Base-by-base conservation (phyloP, 345 rosid species). In the Limnanthes douglasii region DNA sequence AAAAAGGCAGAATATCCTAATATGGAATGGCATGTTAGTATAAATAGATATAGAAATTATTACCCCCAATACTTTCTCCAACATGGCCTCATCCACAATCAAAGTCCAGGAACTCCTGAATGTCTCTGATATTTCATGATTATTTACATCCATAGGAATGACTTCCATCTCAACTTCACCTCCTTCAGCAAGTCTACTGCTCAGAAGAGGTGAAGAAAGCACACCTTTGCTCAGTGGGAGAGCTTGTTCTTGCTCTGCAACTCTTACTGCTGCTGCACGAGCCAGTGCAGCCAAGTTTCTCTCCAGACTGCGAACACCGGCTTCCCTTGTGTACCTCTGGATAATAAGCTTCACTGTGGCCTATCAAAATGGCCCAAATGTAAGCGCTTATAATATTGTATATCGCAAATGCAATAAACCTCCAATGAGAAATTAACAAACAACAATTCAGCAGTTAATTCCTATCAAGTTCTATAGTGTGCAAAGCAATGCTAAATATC, bases 121-220 rank as follows among this genome's bases (percentile, higher is more conserved):
- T 27, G 94, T 50, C 47, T 51, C 50, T 27, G 92, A 56, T 44
- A 90, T 61, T 50, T 75, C 95, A 59, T 80, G 86, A 56, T 54
- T 75, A 65, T 54, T 77, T 57, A 64, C 86, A 54, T 71, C 84
- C 67, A 90, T 76, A 16, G 92, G 88, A 56, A 90, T 78, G 56
- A 90, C 78, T 71, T 90, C 98, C 96, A 90, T 84, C 64, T 84
- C 98, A 60, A 90, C 74, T 57, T 90, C 98, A 36, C 66, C 86
- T 47, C 85, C 98, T 54, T 74, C 94, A 20, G 94, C 79, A 59
- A 90, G 70, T 59, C 88, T 68, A 59, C 66, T 75, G 37, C 78
- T 81, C 50, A 84, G 68, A 36, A 90, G 49, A 23, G 99, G 88
- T 25, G 96, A 63, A 41, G 82, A 38, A 52, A 90, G 63, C 58